Evolutionary conservation across 306 rosid species (phyloP), one percentile per base, ranked within the genome.

Genomic region (Cercis canadensis): DNA sequence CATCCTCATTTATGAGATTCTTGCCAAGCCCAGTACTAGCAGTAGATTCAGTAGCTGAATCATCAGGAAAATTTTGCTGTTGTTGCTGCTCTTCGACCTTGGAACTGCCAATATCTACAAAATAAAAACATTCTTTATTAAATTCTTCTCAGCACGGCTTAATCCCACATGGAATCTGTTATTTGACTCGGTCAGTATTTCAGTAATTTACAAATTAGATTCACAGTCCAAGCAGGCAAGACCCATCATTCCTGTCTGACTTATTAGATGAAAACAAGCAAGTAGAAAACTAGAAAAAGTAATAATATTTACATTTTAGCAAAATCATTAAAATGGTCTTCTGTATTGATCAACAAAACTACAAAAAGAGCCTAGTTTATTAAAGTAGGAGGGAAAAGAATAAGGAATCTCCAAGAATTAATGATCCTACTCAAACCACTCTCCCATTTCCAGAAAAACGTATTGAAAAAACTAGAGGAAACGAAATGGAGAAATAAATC

Each of bases 1-100:
- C 97, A 81, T 94, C 98, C 61, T 90, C 97, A 21, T 73, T 86
- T 79, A 83, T 65, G 68, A 84, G 87, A 86, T 77, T 94, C 84
- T 90, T 94, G 75, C 83, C 87, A 13, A 86, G 71, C 74, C 89
- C 95, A 80, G 86, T 66, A 82, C 78, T 78, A 64, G 80, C 65
- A 46, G 87, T 51, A 75, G 96, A 36, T 40, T 90, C 97, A 4
- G 73, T 55, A 31, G 75, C 73, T 19, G 92, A 69, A 49, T 94
- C 96, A 49, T 94, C 98, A 45, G 85, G 75, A 70, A 83, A 58
- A 84, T 59, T 87, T 57, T 79, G 97, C 39, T 83, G 88, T 57
- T 85, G 98, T 77, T 73, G 92, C 65, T 78, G 92, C 62, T 94
- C 98, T 57, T 94, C 98, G 47, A 75, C 83, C 78, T 81, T 87